These are phyloP conservation scores for Nymphaea colorata DNA, from an alignment of 164 flowering plant genomes.

Conservation along the genomic window DNA sequence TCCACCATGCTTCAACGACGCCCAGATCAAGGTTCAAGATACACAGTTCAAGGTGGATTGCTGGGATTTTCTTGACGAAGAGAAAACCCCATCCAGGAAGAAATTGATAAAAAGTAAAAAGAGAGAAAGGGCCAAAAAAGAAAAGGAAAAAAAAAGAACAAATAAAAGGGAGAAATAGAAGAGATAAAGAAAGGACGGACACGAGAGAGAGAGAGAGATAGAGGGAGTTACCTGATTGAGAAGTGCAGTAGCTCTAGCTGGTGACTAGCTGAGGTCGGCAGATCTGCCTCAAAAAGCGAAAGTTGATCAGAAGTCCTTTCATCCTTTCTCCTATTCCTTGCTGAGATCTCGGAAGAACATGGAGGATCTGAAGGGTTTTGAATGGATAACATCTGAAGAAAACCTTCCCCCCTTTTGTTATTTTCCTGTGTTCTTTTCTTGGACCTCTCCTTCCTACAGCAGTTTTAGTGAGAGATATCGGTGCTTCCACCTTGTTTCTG, in stretches of 20 bases:
- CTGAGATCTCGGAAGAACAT: conserved; percentile 33
- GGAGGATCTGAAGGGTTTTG: conserved; percentile 32
- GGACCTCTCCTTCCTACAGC: background rate
- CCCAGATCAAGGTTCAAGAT: background rate
- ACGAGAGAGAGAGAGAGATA: background rate
- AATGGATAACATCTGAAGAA: conserved; percentile 85
- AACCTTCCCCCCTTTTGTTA: conserved; percentile 32
- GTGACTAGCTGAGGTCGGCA: conserved; percentile 12
- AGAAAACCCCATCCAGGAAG: background rate
- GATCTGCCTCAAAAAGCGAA: conserved; percentile 34
- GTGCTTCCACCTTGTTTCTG: background rate
- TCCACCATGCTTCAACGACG: background rate
- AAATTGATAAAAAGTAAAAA: background rate
- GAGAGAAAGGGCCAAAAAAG: background rate
- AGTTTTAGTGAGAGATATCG: too few relatives aligned
- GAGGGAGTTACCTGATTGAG: conserved; percentile 59
- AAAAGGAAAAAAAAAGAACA: conserved; percentile 1
- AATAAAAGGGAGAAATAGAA: background rate
- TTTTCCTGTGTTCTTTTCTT: too few relatives aligned
- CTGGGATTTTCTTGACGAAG: background rate
- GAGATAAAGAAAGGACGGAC: background rate
- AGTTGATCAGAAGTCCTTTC: conserved; percentile 23
- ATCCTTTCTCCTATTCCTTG: conserved; percentile 23
- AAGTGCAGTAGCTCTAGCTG: conserved; percentile 27
- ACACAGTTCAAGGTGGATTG: too few relatives aligned